Base-by-base conservation (phyloP, 1,139 yeast species). In the Candida labiduridarum region DNA sequence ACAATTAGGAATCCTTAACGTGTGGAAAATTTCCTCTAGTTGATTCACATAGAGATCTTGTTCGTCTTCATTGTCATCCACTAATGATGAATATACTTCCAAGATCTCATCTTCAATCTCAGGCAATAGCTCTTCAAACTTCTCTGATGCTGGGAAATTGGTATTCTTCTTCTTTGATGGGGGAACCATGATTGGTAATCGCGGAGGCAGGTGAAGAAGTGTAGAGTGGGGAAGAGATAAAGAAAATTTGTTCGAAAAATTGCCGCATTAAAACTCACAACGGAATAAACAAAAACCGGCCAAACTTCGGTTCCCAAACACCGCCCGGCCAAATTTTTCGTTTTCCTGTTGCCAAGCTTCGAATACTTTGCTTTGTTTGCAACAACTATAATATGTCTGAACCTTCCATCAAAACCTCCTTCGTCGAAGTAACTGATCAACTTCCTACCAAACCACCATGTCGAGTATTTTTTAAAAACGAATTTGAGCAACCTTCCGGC, bases 381-480 rank as follows among this genome's bases (percentile, higher is more conserved):
- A 25, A 40, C 19, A 39, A 4, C 10, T 22, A 39, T 2, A 11
- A 4, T 11, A 14, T 29, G 25, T 18, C 42, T 15, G 38, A 51
- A 41, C 57, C 58, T 15, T 52, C 57, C 4, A 43, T 54, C 8
- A 54, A 52, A 18, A 55, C 84, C 1, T 72, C 81, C 0, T 58
- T 80, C 44, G 60, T 72, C 3, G 78, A 76, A 18, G 67, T 71
- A 49, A 58, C 71, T 18, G 44, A 67, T 56, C 45, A 59, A 58
- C 49, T 76, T 59, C 57, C 66, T 40, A 27, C 58, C 49, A 44
- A 60, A n/a, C 68, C 75, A 2, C 76, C 76, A 16, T 82, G 85
- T 53, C 73, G 79, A 29, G 73, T 84, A 4, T 58, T 68, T 43
- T 69, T 74, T 55, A 74, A 74, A 50, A 69, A 70, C 47, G 79